Percentiles rank a stretch among this genome's conserved stretches.
phyloP scores from a whole-genome alignment of 169 alveolate genomes.

The Blepharisma undulans region DNA sequence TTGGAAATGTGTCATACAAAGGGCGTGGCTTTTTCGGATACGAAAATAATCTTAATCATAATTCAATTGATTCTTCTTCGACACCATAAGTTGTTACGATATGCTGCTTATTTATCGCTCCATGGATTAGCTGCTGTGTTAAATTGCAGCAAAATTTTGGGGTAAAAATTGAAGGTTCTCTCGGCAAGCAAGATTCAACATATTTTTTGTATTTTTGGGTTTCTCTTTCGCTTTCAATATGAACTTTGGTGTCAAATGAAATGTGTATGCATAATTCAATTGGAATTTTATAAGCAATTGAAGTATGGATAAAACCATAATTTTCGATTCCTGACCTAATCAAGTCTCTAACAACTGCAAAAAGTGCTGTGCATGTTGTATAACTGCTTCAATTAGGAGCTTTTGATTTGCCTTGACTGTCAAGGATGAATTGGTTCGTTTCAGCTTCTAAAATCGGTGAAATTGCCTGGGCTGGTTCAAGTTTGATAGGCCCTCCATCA shows the following conservation, averaged over 20 bases:
- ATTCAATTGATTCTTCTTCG: not conserved
- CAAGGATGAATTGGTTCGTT: not conserved
- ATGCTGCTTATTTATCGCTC: not conserved
- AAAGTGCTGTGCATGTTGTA: not conserved
- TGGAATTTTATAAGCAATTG: not conserved
- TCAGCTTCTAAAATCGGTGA: not conserved
- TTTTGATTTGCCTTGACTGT: not conserved
- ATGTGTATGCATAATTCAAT: not conserved
- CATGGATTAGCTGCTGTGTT: not conserved
- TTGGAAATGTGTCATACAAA: not conserved
- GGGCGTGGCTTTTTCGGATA: not conserved
- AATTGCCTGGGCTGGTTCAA: not conserved
- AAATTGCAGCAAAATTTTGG: not conserved
- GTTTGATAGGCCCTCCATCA: not conserved
- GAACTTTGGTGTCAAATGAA: not conserved
- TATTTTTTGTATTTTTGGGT: too few relatives aligned
- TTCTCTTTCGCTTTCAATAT: not conserved
- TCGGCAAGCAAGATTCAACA: not conserved
- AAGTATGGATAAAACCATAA: not conserved
- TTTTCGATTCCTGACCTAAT: not conserved
- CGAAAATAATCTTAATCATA: not conserved
- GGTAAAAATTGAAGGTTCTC: not conserved
- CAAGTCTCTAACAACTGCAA: not conserved
- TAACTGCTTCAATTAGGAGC: not conserved
- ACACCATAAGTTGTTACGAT: not conserved